Evolutionary conservation across 257 asterid species (phyloP), one percentile per base, ranked within the genome.

Genomic region (Ilex asprella): DNA sequence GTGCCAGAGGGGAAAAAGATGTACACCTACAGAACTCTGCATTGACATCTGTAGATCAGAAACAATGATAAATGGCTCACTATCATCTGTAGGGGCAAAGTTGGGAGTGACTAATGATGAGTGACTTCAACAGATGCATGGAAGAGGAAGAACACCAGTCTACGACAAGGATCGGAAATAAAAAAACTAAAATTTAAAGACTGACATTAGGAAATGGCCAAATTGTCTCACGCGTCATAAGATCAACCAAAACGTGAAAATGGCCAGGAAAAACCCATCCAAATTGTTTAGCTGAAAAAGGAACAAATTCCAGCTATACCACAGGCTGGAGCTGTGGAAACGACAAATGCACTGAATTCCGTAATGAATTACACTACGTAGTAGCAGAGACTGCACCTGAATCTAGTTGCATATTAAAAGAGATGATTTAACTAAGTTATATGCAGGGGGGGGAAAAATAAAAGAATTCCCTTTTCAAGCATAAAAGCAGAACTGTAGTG

Each of bases 301-400:
- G 31, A 74, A 85, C 77, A 76, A 79, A 68, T 65, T 70, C 86
- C 84, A 83, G 94, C 89, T 70, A 65, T 57, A 66, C 31, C 49
- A 75, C 79, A 78, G 78, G 79, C 84, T 78, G 89, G 81, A 72
- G 66, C 70, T 54, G 60, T 74, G 70, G 43, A 59, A 58, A 72
- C 64, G 55, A 57, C 41, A 32, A 66, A 51, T 60, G 16, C 63
- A 56, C 66, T 43, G 53, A 66, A 43, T 41, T 31, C 55, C 55
- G 43, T 56, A 62, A 59, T 9, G 16, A 50, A 71, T 55, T 53
- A 35, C 41, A 4, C 15, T 15, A 53, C 3, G 10, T 10, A 46
- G n/a, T 3, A 46, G n/a, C 13, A 11, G 4, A 46, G 3, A 5
- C 27, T 53, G 57, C 57, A 53, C 57, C 57, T 6, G 15, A 53